These are phyloP conservation scores for Parastagonospora avenae DNA, from an alignment of 2,329 filamentous ascomycete species.

Conservation along the genomic window DNA sequence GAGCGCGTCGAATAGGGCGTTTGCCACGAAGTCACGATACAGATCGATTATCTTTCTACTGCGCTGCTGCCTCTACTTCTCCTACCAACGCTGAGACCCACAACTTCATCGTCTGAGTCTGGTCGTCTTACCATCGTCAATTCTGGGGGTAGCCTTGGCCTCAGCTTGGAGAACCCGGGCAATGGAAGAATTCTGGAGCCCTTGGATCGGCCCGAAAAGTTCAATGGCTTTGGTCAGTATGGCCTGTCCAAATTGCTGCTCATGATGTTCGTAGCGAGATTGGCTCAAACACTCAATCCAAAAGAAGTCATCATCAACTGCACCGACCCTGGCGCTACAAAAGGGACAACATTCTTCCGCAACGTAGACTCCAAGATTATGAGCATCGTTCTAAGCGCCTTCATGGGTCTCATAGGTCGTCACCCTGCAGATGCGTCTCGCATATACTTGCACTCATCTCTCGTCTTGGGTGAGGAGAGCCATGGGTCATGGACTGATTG, in stretches of 20 bases:
- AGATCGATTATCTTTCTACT: conserved; percentile 63
- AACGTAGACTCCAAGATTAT: no score
- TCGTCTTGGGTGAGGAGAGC: conserved; percentile 55
- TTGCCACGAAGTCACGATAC: conserved; percentile 49
- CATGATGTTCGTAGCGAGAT: conserved; percentile 20
- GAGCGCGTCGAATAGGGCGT: conserved; percentile 22
- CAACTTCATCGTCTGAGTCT: conserved; percentile 2
- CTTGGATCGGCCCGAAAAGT: no score
- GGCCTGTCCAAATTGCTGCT: conserved; percentile 21
- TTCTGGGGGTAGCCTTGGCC: conserved; percentile 4
- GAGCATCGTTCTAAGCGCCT: no score
- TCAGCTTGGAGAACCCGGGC: background rate
- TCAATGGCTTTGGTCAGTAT: conserved; percentile 15
- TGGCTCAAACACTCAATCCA: conserved; percentile 17
- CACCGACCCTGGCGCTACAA: conserved; percentile 53
- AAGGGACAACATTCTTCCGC: conserved; percentile 42
- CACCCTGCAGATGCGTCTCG: no score
- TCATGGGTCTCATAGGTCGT: no score
- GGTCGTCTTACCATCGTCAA: conserved; percentile 15
- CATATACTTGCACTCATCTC: conserved; percentile 54
- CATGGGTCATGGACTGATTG: conserved; percentile 60
- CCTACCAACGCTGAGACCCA: conserved; percentile 34
- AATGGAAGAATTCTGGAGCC: no score
- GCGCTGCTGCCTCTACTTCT: conserved; percentile 58
- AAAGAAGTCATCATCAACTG: conserved; percentile 50